Conservation (phyloP, 1,139 yeast species). For the Geotrichum klebahnii region DNA sequence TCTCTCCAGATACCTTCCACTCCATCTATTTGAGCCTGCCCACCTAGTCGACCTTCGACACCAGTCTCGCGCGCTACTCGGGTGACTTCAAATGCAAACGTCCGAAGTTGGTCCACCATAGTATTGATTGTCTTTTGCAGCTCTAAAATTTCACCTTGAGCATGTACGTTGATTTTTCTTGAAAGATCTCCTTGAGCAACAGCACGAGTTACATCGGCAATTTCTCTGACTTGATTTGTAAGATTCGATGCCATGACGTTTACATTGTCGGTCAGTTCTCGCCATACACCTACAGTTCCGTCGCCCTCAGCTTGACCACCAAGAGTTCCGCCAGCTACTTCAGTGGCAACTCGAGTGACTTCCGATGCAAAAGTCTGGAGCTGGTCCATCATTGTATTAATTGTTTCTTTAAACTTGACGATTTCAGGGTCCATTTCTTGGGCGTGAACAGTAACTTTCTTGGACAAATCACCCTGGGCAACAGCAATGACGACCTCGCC, state of each 20-base stretch:
- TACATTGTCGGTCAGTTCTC: constrained; percentile 76
- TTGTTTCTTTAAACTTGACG: constrained; percentile 70
- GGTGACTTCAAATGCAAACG: constrained; percentile 84
- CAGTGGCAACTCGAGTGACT: constrained; percentile 81
- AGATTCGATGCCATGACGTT: constrained; percentile 83
- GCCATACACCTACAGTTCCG: constrained; percentile 83
- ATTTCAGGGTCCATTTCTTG: constrained; percentile 71
- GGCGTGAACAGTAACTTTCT: constrained; percentile 67
- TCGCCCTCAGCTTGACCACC: constrained; percentile 86
- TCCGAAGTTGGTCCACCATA: constrained; percentile 84
- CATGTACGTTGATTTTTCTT: constrained; percentile 73
- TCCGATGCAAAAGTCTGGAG: constrained; percentile 76
- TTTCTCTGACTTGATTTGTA: constrained; percentile 79
- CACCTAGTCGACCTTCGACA: constrained; percentile 81
- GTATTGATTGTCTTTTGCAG: constrained; percentile 75
- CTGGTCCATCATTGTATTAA: constrained; percentile 86
- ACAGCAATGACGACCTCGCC: constrained; percentile 81
- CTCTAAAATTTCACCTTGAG: constrained; percentile 77
- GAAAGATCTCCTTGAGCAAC: constrained; percentile 78
- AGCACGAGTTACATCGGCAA: constrained; percentile 83
- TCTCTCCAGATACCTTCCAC: constrained; percentile 91
- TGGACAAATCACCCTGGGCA: constrained; percentile 79
- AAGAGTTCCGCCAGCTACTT: constrained; percentile 81
- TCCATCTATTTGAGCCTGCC: constrained; percentile 78
- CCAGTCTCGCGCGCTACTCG: constrained; percentile 88